Evolutionary conservation across 2,329 filamentous ascomycete species (phyloP).

Genomic region (Colletotrichum coccodes): DNA sequence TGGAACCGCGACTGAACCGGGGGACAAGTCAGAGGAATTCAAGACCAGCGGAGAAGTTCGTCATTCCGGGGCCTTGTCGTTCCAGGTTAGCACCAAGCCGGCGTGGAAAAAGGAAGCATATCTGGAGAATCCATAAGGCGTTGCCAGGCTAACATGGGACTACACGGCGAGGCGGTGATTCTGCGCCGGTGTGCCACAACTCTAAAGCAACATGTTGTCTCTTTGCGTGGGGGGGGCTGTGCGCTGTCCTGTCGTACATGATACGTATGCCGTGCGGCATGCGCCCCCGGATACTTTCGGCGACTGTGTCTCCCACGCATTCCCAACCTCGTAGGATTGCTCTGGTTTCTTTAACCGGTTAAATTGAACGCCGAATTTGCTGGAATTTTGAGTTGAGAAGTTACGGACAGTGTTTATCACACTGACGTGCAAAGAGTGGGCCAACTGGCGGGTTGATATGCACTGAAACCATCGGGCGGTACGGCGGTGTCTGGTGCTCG

Average conservation of each 20-base stretch:
- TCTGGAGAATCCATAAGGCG: conserved; percentile 20
- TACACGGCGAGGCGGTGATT: conserved; percentile 14
- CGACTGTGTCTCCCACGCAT: background rate
- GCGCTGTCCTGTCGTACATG: background rate
- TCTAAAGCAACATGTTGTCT: conserved; percentile 30
- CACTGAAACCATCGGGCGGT: conserved; percentile 25
- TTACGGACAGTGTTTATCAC: conserved; percentile 19
- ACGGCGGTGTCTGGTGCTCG: conserved; percentile 14
- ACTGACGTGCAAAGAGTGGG: conserved; percentile 29
- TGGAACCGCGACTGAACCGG: background rate
- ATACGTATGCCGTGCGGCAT: background rate
- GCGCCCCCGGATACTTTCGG: background rate
- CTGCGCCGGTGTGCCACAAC: conserved; percentile 15
- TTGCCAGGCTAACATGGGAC: conserved; percentile 21
- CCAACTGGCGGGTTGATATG: conserved; percentile 19
- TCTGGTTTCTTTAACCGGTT: background rate
- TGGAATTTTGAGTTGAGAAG: background rate
- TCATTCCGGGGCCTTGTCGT: background rate
- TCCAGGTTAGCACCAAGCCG: background rate
- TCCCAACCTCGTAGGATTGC: conserved; percentile 1
- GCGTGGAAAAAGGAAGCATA: conserved; percentile 30
- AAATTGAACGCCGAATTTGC: background rate
- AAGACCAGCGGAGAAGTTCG: background rate
- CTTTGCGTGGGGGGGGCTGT: background rate
- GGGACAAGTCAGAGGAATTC: background rate